Percentiles rank a stretch among this genome's conserved stretches.
Evolutionary conservation across 2,329 filamentous ascomycete genomes (phyloP).

Genomic region (Fusarium temperatum): DNA sequence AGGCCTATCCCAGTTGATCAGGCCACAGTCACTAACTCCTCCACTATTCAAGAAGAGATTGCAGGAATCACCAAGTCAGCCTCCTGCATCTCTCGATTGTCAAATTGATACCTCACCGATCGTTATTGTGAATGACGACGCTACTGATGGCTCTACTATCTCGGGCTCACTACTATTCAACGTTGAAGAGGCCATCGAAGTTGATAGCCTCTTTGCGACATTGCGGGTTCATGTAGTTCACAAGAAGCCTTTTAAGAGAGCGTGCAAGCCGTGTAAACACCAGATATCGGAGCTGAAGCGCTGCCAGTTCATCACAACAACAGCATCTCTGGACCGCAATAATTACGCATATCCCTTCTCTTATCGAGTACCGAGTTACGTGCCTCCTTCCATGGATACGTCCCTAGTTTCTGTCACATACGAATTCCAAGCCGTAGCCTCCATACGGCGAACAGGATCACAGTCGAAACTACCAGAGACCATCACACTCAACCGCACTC

Average conservation of each 20-base stretch:
- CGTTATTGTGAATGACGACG: background rate
- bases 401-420: constrained; percentile 79
- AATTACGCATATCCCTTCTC: constrained; percentile 78
- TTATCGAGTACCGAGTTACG: constrained; percentile 80
- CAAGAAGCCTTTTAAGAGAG: constrained; percentile 24
- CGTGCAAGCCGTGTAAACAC: constrained; percentile 28
- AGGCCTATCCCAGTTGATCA: constrained; percentile 7
- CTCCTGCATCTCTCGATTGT: constrained; percentile 4
- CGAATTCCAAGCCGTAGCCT: constrained; percentile 73
- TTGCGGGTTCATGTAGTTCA: background rate
- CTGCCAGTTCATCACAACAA: constrained; percentile 17
- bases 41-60: background rate
- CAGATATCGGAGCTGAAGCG: constrained; percentile 22
- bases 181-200: background rate
- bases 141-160: background rate
- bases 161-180: constrained; percentile 3
- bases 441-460: constrained; percentile 63
- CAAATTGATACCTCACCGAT: constrained; percentile 9
- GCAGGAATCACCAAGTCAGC: background rate
- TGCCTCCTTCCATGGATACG: constrained; percentile 82
- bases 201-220: constrained; percentile 11
- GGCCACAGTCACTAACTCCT: background rate
- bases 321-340: background rate
- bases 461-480: constrained; percentile 44
- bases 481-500: constrained; percentile 69